Evolutionary conservation across 495 filamentous ascomycete species (phyloP), one percentile per base, ranked within the genome.

Genomic region (Penicillium nucicola): DNA sequence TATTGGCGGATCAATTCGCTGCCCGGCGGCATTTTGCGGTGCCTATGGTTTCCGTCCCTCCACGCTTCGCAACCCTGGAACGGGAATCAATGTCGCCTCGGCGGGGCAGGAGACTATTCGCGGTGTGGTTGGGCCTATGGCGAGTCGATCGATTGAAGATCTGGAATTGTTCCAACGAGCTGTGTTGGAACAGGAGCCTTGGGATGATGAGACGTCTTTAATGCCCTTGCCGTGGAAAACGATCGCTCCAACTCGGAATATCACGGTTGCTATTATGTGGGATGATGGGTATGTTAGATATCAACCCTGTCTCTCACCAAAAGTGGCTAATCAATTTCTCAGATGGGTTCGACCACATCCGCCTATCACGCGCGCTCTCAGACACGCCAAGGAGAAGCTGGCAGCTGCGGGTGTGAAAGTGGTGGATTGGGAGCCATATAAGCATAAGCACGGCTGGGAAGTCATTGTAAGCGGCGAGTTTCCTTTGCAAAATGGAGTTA

Each of bases 251-350:
- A 71, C 52, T 0, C 70, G 65, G 41, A 72, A 76, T 47, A 67
- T 90, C 35, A 86, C 81, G 40, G 64, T 92, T 20, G 88, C 69
- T 2, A 79, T 92, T 17, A 69, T 90, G 42, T 84, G 81, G 79
- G 70, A 85, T 65, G 88, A 92, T 58, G 83, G 80, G 22, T 71
- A 59, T 23, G 60, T 41, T 22, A 11, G 3, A 1, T 5, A 0
- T 4, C 18, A 28, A n/a, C 30, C 3, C 9, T 35, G 5, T 54
- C 51, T 2, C 40, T 33, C 18, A 22, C n/a, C 1, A 8, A 8
- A 14, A 12, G 12, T 31, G 33, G 17, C 14, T 35, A n/a, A 15
- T 18, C 6, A 0, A 1, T 20, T 22, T 38, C 2, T 28, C 9
- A 65, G 65, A n/a, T 49, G 31, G 50, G 71, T 71, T 37, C 77